A percentile compares a stretch with the other conserved stretches of the same genome.
These are phyloP conservation scores for Trichocomaceae sp. DNA, from an alignment of 2,329 filamentous ascomycete genomes.

Conservation along the genomic window DNA sequence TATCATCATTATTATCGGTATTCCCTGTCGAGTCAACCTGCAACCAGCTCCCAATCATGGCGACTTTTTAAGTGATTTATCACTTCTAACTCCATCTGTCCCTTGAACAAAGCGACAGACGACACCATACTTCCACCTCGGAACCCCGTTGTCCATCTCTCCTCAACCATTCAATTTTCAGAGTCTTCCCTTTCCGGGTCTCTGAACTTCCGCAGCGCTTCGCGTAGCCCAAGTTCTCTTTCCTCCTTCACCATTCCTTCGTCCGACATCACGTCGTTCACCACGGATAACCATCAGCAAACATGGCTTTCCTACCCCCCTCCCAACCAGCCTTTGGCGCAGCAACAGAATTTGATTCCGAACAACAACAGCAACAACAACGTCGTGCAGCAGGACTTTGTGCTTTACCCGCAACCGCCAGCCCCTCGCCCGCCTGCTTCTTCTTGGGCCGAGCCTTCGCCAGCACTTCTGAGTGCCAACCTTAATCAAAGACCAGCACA, in stretches of 20 bases:
- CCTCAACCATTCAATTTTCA: constrained; percentile 28
- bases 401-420: constrained; percentile 34
- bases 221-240: constrained; percentile 38
- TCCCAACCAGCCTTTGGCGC: constrained; percentile 37
- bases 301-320: constrained; percentile 43
- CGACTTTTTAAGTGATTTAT: constrained; percentile 32
- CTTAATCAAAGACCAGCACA: constrained; percentile 27
- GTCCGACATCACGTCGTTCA: constrained; percentile 43
- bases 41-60: constrained; percentile 26
- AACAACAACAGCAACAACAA: constrained; percentile 18
- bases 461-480: constrained; percentile 30
- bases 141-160: constrained; percentile 24
- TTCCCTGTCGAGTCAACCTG: constrained; percentile 13
- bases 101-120: constrained; percentile 34
- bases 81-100: constrained; percentile 23
- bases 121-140: constrained; percentile 32
- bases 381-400: constrained; percentile 37
- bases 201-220: constrained; percentile 41
- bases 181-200: constrained; percentile 39
- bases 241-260: constrained; percentile 30
- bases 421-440: constrained; percentile 27
- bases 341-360: constrained; percentile 27
- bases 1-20: constrained; percentile 2
- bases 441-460: constrained; percentile 29
- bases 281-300: constrained; percentile 44